These are phyloP conservation scores for Nakazawaea ernobii DNA, from an alignment of 805 yeast species.

Conservation along the genomic window DNA sequence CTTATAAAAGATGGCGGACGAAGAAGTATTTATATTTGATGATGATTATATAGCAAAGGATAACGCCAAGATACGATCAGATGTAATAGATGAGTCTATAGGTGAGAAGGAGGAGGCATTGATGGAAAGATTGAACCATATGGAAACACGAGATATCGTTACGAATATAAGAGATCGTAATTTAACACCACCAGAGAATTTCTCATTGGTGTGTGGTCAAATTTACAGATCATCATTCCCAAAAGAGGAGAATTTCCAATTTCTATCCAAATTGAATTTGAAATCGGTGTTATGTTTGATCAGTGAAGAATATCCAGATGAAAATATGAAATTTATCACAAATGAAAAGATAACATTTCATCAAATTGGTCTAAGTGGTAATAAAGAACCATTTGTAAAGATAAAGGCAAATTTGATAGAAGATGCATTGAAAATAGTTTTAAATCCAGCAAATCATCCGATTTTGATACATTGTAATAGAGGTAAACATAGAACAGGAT, in stretches of 20 bases:
- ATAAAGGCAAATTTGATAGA: slow-evolving; percentile 62
- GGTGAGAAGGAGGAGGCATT: neutral
- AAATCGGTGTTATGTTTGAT: slow-evolving; percentile 78
- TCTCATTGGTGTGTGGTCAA: slow-evolving; percentile 71
- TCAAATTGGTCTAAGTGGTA: slow-evolving; percentile 92
- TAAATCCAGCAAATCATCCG: slow-evolving; percentile 88
- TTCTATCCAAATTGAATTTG: slow-evolving; percentile 54
- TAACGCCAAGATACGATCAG: slow-evolving; percentile 5
- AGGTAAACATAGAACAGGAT: slow-evolving; percentile 96
- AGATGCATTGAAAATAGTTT: slow-evolving; percentile 72
- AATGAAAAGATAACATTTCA: slow-evolving; percentile 60
- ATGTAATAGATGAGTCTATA: neutral
- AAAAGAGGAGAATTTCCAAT: slow-evolving; percentile 71
- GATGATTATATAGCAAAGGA: slow-evolving; percentile 3
- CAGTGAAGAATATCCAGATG: slow-evolving; percentile 87
- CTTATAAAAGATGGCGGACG: neutral
- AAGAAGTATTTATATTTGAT: slow-evolving; percentile 9
- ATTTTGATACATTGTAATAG: slow-evolving; percentile 90
- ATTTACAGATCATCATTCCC: slow-evolving; percentile 92
- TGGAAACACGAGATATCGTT: neutral
- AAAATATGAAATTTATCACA: slow-evolving; percentile 59
- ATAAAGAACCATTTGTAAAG: slow-evolving; percentile 90
- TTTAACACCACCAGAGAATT: slow-evolving; percentile 80
- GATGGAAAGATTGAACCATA: neutral
- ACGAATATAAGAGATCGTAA: slow-evolving; percentile 1